Evolutionary conservation across 306 rosid species (phyloP), one percentile per base, ranked within the genome.

Genomic region (Cucurbita argyrosperma): DNA sequence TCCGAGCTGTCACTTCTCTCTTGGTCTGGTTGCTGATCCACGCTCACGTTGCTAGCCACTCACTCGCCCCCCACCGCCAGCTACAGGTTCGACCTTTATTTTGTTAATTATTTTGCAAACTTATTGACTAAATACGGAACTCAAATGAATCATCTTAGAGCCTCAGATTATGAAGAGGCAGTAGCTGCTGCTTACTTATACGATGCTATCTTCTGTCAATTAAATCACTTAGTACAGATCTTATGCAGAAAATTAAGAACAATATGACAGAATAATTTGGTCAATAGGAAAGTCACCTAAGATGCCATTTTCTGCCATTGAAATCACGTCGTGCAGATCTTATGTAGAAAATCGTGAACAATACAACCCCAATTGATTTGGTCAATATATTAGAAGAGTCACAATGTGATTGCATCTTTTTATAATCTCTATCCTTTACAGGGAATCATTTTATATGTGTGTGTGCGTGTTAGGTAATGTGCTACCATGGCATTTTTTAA

Each of bases 1-100:
- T 49, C 61, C 57, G n/a, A 67, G 47, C 72, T 76, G 55, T 67
- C 79, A 67, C 68, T 65, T 40, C 21, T 69, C 42, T 45, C 42
- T 67, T 67, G 51, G 71, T 64, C 71, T 64, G 51, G 9, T 40
- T 64, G 52, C 71, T 64, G 71, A 64, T 64, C 71, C 72, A 19
- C 12, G 3, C 72, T 67, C 72, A 21, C 54, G 55, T 64, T 64
- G 71, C 71, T 64, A 39, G 52, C 71, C 71, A 42, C 71, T 64
- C 52, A 42, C 51, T 38, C 68, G 8, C 6, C 68, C 50, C 71
- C 71, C 55, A 67, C 72, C 55, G 55, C 55, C 56, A 67, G 39
- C 72, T 18, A 67, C 72, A 46, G 72, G 55, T 67, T 67, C 56
- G 37, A 67, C 1, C 55, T 45, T 65, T 67, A 21, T 43, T 45